Evolutionary conservation across 2,329 filamentous ascomycete genomes (phyloP), one percentile per base, ranked within the genome.

Genomic region (Colletotrichum tofieldiae): DNA sequence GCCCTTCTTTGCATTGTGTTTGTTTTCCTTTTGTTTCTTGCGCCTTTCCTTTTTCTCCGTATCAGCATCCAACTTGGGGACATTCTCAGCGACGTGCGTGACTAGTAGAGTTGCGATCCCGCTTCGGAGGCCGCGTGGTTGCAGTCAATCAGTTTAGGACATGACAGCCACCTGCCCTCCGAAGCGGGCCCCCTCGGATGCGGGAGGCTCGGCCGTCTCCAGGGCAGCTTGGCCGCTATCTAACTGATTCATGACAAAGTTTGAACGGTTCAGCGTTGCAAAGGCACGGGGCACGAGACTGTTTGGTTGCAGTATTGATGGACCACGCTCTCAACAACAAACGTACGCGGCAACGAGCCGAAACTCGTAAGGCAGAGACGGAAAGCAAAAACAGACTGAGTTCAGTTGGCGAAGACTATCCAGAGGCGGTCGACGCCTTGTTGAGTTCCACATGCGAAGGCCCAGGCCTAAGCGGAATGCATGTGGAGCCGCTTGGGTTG

Each of bases 121-220:
- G n/a, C 62, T 52, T 39, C 54, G 59, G 29, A 54, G 32, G n/a
- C 51, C 45, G 59, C 59, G 52, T 23, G 54, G 54, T 35, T 64
- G 37, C 45, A 54, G 39, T 43, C n/a, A 12, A 59, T 43, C 65
- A 65, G 23, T 43, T 60, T 43, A 59, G 14, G 37, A 45, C 23
- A 35, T 47, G 37, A 43, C 62, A 18, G n/a, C 45, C 51, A n/a
- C 43, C 43, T 58, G n/a, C 58, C 65, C 23, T 64, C 52, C 1
- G 26, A 70, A 69, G 70, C 65, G 54, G 70, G 60, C 54, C 65
- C 32, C 32, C 29, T 63, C 52, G 66, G 52, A 55, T 41, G 32
- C 45, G 59, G 59, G 32, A 59, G 29, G 47, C 65, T 72, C 45
- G 52, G 45, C 59, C 70, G 51, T 32, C 63, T 37, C 52, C 26